Base-by-base conservation (phyloP, 176 grass and related monocot species). In the Oryza nivara region DNA sequence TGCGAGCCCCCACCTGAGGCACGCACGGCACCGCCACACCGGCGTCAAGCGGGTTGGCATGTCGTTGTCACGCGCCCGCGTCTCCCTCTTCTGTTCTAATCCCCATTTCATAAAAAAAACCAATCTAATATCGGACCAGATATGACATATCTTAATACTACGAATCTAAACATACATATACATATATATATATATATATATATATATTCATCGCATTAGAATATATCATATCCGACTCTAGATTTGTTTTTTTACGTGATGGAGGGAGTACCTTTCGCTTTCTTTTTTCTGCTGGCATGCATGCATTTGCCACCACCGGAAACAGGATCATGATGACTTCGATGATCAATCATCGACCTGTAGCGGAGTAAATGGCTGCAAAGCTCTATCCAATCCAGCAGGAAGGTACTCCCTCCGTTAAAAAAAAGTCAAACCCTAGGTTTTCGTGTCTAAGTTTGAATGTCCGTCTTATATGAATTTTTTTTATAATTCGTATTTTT, bases 311-410 rank as follows among this genome's bases (percentile, higher is more conserved):
- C n/a, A 36, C 20, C 58, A 22, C 58, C 6, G 58, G 58, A 38
- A 22, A 22, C 17, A 11, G 68, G 68, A n/a, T 70, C 19, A 6
- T n/a, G 41, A 8, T 45, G 11, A 43, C 63, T 12, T 43, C 23
- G 44, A 72, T 46, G 25, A 22, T 70, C 22, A 41, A 78, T 54
- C 13, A n/a, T 22, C 12, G 41, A 2, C 17, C 75, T 6, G n/a
- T 28, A n/a, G 14, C 56, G n/a, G 56, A 79, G 41, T 71, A 49
- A 74, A 80, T 70, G 80, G 25, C 32, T 20, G 51, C 30, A 12
- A 28, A 54, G 45, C 9, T 9, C 38, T 44, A 51, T 41, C 41
- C 32, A 25, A 30, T 76, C 45, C 51, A 16, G 7, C 72, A 1
- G 3, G 22, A 14, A 67, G 28, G 30, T 26, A 26, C 26, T 26